Evolutionary conservation across 345 rosid genomes (phyloP).

Genomic region (Salix caprea): DNA sequence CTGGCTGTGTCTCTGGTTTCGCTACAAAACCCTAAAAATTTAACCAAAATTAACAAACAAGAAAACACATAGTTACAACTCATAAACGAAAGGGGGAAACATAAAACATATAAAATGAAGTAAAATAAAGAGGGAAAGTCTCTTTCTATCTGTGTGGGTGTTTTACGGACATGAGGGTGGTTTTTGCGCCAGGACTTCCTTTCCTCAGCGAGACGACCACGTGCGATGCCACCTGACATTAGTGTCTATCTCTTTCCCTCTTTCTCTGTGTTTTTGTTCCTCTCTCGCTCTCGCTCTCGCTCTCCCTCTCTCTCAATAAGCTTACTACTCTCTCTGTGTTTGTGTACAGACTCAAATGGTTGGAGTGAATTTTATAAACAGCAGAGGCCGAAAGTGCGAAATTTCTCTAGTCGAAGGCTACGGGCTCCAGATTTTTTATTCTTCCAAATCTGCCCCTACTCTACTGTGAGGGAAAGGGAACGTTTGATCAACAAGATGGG

Average conservation of each 20-base stretch:
- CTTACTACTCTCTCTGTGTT: too few species aligned
- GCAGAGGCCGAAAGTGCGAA: too few species aligned
- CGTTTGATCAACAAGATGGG: too few species aligned
- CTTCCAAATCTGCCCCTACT: too few species aligned
- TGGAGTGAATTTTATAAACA: too few species aligned
- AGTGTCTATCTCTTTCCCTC: neutral
- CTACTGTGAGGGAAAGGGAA: too few species aligned
- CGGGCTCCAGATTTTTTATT: too few species aligned
- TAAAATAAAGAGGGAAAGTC: neutral
- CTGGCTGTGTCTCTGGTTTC: constrained; percentile 76
- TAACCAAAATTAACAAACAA: neutral
- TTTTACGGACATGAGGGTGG: constrained; percentile 78
- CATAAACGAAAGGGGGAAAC: neutral
- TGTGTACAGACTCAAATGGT: too few species aligned
- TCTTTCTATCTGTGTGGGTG: too few species aligned
- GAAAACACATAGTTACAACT: neutral
- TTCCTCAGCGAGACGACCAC: constrained; percentile 93
- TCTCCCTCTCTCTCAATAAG: too few species aligned
- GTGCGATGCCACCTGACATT: constrained; percentile 95
- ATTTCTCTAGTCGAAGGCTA: too few species aligned
- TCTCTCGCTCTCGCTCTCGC: neutral
- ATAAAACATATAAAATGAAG: neutral
- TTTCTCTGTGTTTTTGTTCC: neutral
- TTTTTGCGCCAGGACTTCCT: constrained; percentile 94
- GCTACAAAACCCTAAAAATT: constrained; percentile 89